Evolutionary conservation across 371 early-diverging fungal species (phyloP).

Genomic region (Actinomortierella wolfii): DNA sequence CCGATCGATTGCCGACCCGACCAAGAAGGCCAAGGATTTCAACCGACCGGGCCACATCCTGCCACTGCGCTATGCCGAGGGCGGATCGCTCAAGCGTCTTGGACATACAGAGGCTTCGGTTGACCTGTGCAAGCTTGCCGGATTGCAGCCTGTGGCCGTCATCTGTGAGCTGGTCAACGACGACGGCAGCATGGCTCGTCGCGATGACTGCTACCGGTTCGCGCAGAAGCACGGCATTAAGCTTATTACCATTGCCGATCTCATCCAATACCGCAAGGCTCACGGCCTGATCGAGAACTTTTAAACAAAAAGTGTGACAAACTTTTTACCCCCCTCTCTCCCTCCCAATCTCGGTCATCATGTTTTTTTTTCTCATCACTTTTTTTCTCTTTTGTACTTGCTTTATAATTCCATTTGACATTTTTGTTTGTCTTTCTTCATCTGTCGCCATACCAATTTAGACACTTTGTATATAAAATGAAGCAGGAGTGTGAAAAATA

Average conservation of each 20-base stretch:
- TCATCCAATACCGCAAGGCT: slow-evolving; percentile 69
- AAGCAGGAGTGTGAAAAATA: no score
- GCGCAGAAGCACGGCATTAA: slow-evolving; percentile 81
- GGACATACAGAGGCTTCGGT: slow-evolving; percentile 96
- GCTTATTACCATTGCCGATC: slow-evolving; percentile 87
- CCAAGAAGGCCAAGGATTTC: slow-evolving; percentile 68
- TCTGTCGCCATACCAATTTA: no score
- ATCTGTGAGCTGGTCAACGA: slow-evolving; percentile 94
- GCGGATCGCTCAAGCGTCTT: slow-evolving; percentile 81
- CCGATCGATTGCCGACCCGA: slow-evolving; percentile 75
- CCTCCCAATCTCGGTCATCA: no score
- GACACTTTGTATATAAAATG: no score
- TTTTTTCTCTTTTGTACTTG: background rate
- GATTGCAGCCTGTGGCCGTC: slow-evolving; percentile 81
- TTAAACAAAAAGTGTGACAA: no score
- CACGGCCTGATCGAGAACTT: slow-evolving; percentile 37
- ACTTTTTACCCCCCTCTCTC: no score
- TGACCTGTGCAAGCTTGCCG: slow-evolving; percentile 88
- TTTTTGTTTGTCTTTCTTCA: no score
- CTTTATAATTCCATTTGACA: no score
- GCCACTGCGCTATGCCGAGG: slow-evolving; percentile 82
- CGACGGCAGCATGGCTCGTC: slow-evolving; percentile 91
- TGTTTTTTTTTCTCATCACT: background rate
- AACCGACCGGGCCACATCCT: slow-evolving; percentile 94
- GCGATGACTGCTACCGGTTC: slow-evolving; percentile 89